phyloP scores from a whole-genome alignment of 345 rosid species.

The Rhodamnia argentea region DNA sequence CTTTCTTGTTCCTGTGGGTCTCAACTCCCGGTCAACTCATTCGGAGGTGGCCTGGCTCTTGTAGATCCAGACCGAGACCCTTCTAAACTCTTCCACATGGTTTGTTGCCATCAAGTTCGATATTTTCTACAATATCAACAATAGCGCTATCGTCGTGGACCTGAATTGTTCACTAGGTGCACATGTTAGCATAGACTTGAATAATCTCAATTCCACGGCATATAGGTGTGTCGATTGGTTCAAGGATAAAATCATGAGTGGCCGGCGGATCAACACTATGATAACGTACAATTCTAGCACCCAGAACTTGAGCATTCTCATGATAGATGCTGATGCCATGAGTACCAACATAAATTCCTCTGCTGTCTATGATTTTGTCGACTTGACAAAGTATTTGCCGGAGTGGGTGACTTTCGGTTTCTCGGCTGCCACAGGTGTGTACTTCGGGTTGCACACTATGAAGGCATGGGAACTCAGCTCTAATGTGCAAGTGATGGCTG shows the following conservation, averaged over 20 bases:
- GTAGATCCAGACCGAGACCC: accelerated
- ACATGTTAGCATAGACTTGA: not conserved
- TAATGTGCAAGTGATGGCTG: not conserved
- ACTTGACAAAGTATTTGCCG: not conserved
- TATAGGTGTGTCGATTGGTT: accelerated
- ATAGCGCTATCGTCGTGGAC: not conserved
- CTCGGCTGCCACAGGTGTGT: accelerated
- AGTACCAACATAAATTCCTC: accelerated
- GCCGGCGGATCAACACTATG: accelerated
- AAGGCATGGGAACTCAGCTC: not conserved
- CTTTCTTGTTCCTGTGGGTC: not conserved
- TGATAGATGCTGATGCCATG: accelerated
- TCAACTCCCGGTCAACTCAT: accelerated
- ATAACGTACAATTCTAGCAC: not conserved
- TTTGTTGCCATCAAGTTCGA: not conserved
- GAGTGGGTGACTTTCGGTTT: not conserved
- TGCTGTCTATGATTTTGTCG: accelerated
- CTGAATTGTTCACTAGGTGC: not conserved
- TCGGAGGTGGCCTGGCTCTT: accelerated
- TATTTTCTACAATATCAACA: not conserved
- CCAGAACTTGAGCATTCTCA: not conserved
- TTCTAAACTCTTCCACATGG: not conserved
- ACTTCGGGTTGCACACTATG: not conserved
- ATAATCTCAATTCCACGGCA: accelerated
- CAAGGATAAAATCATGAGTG: accelerated